These are phyloP conservation scores for Amaranthus cruentus DNA, from an alignment of 148 eudicot genomes.

Conservation along the genomic window DNA sequence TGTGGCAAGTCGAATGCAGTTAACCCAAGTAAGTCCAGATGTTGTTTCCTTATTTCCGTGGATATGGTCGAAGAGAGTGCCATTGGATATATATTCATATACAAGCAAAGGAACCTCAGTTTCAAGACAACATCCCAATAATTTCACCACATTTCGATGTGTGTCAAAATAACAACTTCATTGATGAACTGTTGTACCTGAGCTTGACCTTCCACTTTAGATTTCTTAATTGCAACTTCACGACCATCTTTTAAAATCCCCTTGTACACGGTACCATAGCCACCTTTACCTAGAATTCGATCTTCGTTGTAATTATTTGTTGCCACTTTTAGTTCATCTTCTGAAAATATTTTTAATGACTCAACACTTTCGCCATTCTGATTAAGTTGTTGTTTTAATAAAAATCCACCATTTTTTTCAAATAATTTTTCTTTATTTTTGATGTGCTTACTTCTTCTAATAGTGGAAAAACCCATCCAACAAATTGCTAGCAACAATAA, in stretches of 20 bases:
- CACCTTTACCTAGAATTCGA: constrained; percentile 17
- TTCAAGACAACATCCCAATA: constrained; percentile 21
- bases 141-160: constrained; percentile 22
- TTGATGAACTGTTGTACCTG: constrained; percentile 22
- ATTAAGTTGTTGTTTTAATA: constrained; percentile 19
- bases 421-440: constrained; percentile 23
- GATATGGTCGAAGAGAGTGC: constrained; percentile 15
- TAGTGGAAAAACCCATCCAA: constrained; percentile 18
- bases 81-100: constrained; percentile 16
- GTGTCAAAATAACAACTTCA: constrained; percentile 18
- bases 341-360: constrained; percentile 9
- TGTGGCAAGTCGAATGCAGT: constrained; percentile 10
- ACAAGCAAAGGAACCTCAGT: constrained; percentile 19
- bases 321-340: constrained; percentile 7
- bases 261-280: constrained; percentile 19
- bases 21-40: constrained; percentile 18
- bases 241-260: constrained; percentile 16
- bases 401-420: constrained; percentile 18
- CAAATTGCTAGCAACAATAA: constrained; percentile 6
- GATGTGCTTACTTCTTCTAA: constrained; percentile 9
- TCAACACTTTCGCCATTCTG: not conserved
- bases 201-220: constrained; percentile 2
- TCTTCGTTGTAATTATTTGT: constrained; percentile 20
- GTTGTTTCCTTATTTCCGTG: not conserved
- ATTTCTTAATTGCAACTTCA: constrained; percentile 19